Evolutionary conservation across 352 stramenopile species (phyloP).

Genomic region (Pythium graminicola): DNA sequence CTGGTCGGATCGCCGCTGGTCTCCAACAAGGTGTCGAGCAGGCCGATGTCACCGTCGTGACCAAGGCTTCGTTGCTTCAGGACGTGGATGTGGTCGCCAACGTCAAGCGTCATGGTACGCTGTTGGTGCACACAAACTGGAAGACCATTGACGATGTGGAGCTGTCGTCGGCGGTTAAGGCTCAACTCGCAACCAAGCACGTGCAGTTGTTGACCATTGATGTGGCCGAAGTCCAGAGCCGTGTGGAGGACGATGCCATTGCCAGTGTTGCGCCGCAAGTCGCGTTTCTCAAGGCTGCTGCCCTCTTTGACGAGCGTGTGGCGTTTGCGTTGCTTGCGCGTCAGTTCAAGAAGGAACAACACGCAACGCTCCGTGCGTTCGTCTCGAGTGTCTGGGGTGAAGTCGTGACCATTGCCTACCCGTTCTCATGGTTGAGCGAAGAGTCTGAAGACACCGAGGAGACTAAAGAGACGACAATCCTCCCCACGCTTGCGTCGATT

Average conservation of each 20-base stretch:
- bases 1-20: constrained; percentile 19
- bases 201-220: constrained; percentile 50
- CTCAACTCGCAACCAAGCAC: constrained; percentile 42
- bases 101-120: constrained; percentile 47
- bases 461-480: constrained; percentile 15
- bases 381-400: constrained; percentile 58
- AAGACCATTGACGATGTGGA: constrained; percentile 62
- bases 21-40: constrained; percentile 47
- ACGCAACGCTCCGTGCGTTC: constrained; percentile 45
- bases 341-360: constrained; percentile 33
- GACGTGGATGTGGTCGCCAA: constrained; percentile 44
- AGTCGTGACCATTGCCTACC: constrained; percentile 42
- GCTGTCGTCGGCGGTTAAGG: constrained; percentile 46
- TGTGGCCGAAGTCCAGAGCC: constrained; percentile 38
- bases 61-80: constrained; percentile 34
- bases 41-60: constrained; percentile 59
- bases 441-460: constrained; percentile 11
- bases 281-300: constrained; percentile 56
- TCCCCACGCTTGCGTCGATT: constrained; percentile 26
- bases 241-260: constrained; percentile 45
- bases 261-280: constrained; percentile 42
- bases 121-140: constrained; percentile 54
- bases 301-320: constrained; percentile 49
- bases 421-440: constrained; percentile 16
- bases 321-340: constrained; percentile 48